Evolutionary conservation across 495 filamentous ascomycete genomes (phyloP), one percentile per base, ranked within the genome.

Genomic region (Daldinia decipiens): DNA sequence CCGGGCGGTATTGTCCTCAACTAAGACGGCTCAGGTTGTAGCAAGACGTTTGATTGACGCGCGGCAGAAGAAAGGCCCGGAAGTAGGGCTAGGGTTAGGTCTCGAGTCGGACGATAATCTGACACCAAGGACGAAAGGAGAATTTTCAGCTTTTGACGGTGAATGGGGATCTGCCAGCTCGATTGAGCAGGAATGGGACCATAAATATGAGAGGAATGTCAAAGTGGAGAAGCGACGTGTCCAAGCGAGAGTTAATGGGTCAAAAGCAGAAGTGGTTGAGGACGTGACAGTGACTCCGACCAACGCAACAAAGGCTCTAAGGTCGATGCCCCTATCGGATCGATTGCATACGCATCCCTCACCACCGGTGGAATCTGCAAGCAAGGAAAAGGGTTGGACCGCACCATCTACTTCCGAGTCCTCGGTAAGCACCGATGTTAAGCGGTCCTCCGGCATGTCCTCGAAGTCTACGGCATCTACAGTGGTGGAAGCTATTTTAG

Each of bases 401-500:
- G 75, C 78, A 17, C 72, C 78, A 13, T 79, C 79, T 39, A 79
- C 74, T 36, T 81, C 80, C 34, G 74, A 80, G 67, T 80, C 83
- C 21, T 81, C 83, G 62, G 81, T 74, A 51, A 83, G 75, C 73
- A 79, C 76, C 65, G 80, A 86, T 45, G 76, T 84, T 5, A 82
- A 81, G 60, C 79, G 85, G 38, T 84, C 87, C 34, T 94, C 92
- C 19, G 83, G 81, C 15, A 82, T 89, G 65, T 93, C 92, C 11
- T 82, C 79, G 21, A 83, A 76, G 55, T 87, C 85, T 54, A 85
- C 83, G 6, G 83, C 85, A 8, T 93, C 91, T 4, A 93, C 91
- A 0, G 78, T 88, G 4, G 85, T 93, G 15, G 90, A 91, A 78
- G 91, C 88, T 11, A 85, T 92, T 77, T 84, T 93, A 27, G 86